Percentiles rank a stretch among this genome's conserved stretches.
Conservation (phyloP, 2,329 filamentous ascomycete genomes). For the Alternaria tenuissima region DNA sequence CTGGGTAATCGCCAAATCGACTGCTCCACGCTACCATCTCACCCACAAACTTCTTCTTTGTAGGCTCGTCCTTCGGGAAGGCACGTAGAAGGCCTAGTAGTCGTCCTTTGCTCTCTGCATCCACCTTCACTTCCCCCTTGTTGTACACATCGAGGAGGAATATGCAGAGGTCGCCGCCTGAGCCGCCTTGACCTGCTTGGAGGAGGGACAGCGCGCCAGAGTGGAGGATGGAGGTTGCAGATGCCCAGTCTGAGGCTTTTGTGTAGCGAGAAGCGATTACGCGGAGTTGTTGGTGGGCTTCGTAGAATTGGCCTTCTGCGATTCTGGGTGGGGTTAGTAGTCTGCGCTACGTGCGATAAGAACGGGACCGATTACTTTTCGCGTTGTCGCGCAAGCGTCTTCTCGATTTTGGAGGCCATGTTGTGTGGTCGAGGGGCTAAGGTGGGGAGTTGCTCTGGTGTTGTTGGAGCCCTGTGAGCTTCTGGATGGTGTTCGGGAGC, state of each 20-base stretch:
- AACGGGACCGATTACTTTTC: constrained; percentile 64
- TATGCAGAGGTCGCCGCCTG: constrained; percentile 87
- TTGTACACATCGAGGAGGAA: constrained; percentile 90
- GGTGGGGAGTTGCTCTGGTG: background rate
- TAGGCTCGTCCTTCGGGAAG: constrained; percentile 85
- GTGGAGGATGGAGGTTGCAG: constrained; percentile 86
- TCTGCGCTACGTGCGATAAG: background rate
- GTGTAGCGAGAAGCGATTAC: constrained; percentile 94
- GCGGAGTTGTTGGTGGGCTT: constrained; percentile 97
- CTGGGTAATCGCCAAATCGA: constrained; percentile 84
- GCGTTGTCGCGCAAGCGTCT: constrained; percentile 78
- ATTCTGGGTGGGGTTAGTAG: constrained; percentile 65
- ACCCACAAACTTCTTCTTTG: constrained; percentile 87
- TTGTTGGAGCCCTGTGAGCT: constrained; percentile 6
- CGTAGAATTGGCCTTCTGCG: constrained; percentile 91
- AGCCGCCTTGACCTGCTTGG: constrained; percentile 91
- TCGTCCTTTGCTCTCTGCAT: constrained; percentile 75
- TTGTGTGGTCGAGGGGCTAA: background rate
- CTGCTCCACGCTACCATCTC: constrained; percentile 91
- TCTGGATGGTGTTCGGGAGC: constrained; percentile 9
- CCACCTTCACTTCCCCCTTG: constrained; percentile 81
- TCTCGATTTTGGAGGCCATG: constrained; percentile 67
- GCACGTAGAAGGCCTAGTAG: constrained; percentile 80
- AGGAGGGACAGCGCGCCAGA: constrained; percentile 85
- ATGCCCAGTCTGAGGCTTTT: constrained; percentile 83